These are phyloP conservation scores for Cladosporium oxysporum DNA, from an alignment of 2,329 filamentous ascomycete genomes.

Conservation along the genomic window DNA sequence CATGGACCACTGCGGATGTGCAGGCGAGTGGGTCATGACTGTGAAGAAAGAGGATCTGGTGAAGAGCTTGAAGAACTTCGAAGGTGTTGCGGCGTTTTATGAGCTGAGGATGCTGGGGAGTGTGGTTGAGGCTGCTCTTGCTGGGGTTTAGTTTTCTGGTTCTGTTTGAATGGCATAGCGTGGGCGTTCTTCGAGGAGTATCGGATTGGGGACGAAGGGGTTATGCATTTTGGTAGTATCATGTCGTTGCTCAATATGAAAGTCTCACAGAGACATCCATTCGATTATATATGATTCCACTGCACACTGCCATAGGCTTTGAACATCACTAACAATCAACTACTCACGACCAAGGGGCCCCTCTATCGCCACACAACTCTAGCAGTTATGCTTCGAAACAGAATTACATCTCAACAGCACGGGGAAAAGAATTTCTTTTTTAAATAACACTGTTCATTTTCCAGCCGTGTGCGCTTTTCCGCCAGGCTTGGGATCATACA, in stretches of 20 bases:
- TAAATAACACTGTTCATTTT: not conserved
- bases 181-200: not conserved
- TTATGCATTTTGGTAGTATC: not conserved
- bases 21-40: conserved; percentile 77
- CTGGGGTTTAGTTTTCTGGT: not conserved
- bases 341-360: not conserved
- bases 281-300: not conserved
- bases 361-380: not conserved
- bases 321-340: not conserved
- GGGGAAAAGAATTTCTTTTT: not conserved
- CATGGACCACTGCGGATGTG: conserved; percentile 94
- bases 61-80: conserved; percentile 68
- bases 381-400: not conserved
- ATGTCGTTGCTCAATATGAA: not conserved
- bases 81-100: conserved; percentile 75
- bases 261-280: not conserved
- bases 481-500: not conserved
- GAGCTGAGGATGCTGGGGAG: conserved; percentile 76
- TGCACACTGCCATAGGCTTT: not conserved
- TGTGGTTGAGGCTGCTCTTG: conserved; percentile 55
- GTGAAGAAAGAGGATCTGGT: conserved; percentile 67
- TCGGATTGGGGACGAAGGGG: not conserved
- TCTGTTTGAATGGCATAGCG: not conserved
- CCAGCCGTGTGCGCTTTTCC: not conserved
- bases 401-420: not conserved